Conservation (phyloP, 805 yeast genomes). For the Hanseniaspora hatyaiensis region DNA sequence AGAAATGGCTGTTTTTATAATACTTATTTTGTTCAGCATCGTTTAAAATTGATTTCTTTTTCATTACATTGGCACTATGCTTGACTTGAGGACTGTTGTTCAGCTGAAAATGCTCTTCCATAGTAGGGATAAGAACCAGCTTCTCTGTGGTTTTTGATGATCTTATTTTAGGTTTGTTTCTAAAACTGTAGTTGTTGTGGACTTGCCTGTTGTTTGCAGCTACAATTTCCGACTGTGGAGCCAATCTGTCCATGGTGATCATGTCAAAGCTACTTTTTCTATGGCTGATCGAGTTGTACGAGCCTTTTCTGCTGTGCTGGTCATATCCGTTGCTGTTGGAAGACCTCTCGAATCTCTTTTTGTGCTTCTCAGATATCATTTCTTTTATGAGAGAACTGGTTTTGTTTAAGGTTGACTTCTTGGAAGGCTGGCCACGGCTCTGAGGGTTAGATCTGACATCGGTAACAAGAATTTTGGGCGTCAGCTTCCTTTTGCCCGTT, state of each 20-base stretch:
- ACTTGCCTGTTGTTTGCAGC: conserved; percentile 26
- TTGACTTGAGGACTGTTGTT: conserved; percentile 15
- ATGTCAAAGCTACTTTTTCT: conserved; percentile 16
- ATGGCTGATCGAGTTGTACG: too few relatives aligned
- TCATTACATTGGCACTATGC: conserved; percentile 1
- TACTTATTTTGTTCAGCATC: not conserved
- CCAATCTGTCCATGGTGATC: conserved; percentile 18
- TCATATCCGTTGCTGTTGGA: too few relatives aligned
- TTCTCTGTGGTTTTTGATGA: conserved; percentile 79
- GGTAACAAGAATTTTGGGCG: conserved; percentile 8
- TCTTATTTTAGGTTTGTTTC: conserved; percentile 39
- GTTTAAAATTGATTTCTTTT: not conserved
- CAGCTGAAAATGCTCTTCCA: conserved; percentile 16
- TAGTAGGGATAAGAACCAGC: conserved; percentile 65
- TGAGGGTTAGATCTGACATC: conserved; percentile 4
- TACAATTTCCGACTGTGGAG: conserved; percentile 31
- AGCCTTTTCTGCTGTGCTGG: too few relatives aligned
- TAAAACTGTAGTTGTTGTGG: conserved; percentile 6
- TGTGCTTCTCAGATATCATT: conserved; percentile 10
- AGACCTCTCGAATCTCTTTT: too few relatives aligned
- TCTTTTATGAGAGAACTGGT: conserved; percentile 11
- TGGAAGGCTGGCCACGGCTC: too few relatives aligned
- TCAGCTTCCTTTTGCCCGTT: conserved; percentile 1
- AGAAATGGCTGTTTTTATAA: conserved; percentile 17
- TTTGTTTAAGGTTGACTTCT: too few relatives aligned